Evolutionary conservation across 2,329 filamentous ascomycete species (phyloP).

Genomic region (Basipetospora chlamydospora): DNA sequence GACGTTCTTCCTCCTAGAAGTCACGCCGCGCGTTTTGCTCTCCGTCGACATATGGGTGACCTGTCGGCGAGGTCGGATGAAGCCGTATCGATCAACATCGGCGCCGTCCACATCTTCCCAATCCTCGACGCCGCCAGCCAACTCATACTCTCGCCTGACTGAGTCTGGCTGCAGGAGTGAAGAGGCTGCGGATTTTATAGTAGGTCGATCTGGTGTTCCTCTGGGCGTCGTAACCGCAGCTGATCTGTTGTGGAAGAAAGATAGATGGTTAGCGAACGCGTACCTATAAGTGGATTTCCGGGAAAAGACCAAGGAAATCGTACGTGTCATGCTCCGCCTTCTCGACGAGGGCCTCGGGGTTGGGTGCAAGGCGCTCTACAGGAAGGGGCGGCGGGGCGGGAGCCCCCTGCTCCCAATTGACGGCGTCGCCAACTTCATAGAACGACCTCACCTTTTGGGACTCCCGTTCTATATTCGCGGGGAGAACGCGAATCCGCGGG

Average conservation of each 20-base stretch:
- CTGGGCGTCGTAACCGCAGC: neutral
- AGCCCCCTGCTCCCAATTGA: slow-evolving; percentile 37
- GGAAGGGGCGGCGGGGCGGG: slow-evolving; percentile 27
- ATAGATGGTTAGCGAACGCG: too few relatives aligned
- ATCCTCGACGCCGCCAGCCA: slow-evolving; percentile 48
- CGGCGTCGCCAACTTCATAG: slow-evolving; percentile 41
- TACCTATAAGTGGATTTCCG: too few relatives aligned
- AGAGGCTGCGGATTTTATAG: slow-evolving; percentile 26
- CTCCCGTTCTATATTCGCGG: slow-evolving; percentile 43
- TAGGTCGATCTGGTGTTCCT: neutral
- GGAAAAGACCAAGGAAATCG: slow-evolving; percentile 32
- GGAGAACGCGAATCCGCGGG: slow-evolving; percentile 37
- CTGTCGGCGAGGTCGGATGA: slow-evolving; percentile 41
- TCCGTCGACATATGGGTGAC: slow-evolving; percentile 26
- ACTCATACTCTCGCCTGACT: slow-evolving; percentile 25
- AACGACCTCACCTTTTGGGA: slow-evolving; percentile 55
- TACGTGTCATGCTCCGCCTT: slow-evolving; percentile 41
- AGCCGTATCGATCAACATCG: slow-evolving; percentile 54
- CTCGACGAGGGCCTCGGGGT: slow-evolving; percentile 35
- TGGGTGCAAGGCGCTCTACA: slow-evolving; percentile 30
- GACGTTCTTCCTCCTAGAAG: slow-evolving; percentile 20
- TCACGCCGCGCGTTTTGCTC: slow-evolving; percentile 14
- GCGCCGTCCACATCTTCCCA: slow-evolving; percentile 49
- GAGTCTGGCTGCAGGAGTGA: slow-evolving; percentile 25
- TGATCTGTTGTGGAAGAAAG: neutral